Base-by-base conservation (phyloP, 140 eudicot species). In the Bidens hawaiensis region DNA sequence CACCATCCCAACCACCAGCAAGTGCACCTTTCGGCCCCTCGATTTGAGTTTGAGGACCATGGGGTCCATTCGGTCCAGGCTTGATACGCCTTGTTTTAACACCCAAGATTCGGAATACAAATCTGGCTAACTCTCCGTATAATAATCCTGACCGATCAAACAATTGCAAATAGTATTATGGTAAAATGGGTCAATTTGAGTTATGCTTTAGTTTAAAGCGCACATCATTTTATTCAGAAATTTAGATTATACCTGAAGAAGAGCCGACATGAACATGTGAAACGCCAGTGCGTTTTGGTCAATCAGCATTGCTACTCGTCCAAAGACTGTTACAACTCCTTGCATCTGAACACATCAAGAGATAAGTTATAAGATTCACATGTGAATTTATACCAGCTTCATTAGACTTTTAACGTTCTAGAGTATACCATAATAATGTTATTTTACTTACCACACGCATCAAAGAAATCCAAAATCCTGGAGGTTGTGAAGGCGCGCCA, bases 41-140 rank as follows among this genome's bases (percentile, higher is more conserved):
- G 4, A 83, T 60, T 75, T 41, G 69, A 72, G 74, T 75, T 31
- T 68, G 79, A 27, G 75, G 63, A 65, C 73, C 72, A 12, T 54
- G 60, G 27, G 79, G 79, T 59, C 75, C 78, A 23, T 79, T 76
- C 16, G 79, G 68, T 56, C 82, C 86, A n/a, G 81, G 84, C 14
- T 76, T 80, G 41, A 80, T 87, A n/a, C 65, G 71, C 58, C 77
- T 86, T 30, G 85, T 81, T 76, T 60, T 77, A 52, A 83, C 31
- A 19, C 97, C 95, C 19, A 90, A 69, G 38, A 90, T 62, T 63
- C 88, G 89, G 22, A 90, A 71, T 27, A 79, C 97, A 73, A 90
- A 90, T 80, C 95, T 86, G n/a, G 95, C 97, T 11, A 90, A 77
- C 89, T 86, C 95, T 45, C 94, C 97, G 8, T 86, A 90, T 59